Conservation (phyloP, 2,329 filamentous ascomycete species). For the Aspergillus arachidicola region DNA sequence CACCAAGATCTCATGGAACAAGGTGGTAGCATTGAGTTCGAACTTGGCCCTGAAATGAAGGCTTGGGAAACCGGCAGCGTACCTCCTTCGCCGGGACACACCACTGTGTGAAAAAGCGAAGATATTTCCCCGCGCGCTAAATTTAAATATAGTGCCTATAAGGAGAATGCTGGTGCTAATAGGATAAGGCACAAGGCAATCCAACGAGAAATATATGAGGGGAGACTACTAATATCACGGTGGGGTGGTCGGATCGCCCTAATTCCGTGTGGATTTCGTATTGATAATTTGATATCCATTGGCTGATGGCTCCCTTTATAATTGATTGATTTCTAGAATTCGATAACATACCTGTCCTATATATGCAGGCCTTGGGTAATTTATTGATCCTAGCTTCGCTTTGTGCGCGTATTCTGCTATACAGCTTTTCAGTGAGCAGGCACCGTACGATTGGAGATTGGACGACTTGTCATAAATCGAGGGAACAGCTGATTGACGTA, state of each 20-base stretch:
- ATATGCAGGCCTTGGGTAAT: background rate
- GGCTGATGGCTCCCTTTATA: background rate
- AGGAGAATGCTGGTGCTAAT: background rate
- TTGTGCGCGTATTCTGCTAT: background rate
- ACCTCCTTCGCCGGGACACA: slow-evolving; percentile 53
- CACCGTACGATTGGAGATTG: background rate
- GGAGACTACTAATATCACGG: background rate
- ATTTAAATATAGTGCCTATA: background rate
- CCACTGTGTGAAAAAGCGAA: too few relatives aligned
- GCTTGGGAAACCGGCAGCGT: slow-evolving; percentile 54
- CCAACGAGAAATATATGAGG: background rate
- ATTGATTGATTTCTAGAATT: background rate
- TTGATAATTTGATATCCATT: background rate
- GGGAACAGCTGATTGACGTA: background rate
- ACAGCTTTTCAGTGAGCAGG: background rate
- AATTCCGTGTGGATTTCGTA: background rate
- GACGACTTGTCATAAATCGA: background rate
- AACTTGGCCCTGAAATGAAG: slow-evolving; percentile 39
- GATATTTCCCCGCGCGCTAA: background rate
- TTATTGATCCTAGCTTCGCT: background rate
- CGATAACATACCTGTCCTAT: background rate
- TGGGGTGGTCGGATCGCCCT: background rate
- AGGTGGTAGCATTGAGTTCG: slow-evolving; percentile 54
- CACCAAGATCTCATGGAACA: slow-evolving; percentile 50
- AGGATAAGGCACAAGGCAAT: background rate